Evolutionary conservation across 208 protist genomes (phyloP), one percentile per base, ranked within the genome.

Genomic region (Lotmaria passim): DNA sequence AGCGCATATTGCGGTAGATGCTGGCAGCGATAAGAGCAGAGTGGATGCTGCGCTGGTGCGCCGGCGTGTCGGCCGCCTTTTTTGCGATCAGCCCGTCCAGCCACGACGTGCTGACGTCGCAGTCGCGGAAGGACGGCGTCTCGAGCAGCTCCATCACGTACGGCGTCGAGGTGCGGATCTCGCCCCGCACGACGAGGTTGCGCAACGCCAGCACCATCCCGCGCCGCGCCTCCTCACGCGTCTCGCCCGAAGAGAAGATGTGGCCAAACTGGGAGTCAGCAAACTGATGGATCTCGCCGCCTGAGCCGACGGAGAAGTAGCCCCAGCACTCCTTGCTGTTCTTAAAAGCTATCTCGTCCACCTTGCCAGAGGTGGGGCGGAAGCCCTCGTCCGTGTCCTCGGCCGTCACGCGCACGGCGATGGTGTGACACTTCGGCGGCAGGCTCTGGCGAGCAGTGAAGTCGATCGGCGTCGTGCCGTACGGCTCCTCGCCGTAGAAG

Each of bases 231-330:
- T 97, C 93, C 76, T 98, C 96, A 57, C 98, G 90, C 28, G 83
- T 98, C 15, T 80, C 69, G 55, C 95, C 98, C 34, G 82, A 93
- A 24, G 97, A 93, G 81, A 99, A 99, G 66, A 99, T 94, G 73
- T 99, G 97, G n/a, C 98, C 98, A 79, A 99, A 99, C 79, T 99
- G 97, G 34, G 97, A 98, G 83, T 99, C 98, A 7, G 97, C 90
- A 62, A 89, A 98, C 83, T 97, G 91, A 64, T 98, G 96, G 23
- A 98, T 87, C 33, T 86, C 91, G 50, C 93, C 95, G 8, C 86
- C 81, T 1, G 86, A 80, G 51, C 69, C 66, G 31, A 99, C 89
- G 46, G 94, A 98, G 75, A 99, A 99, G 85, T 99, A 99, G 60
- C 98, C 98, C 98, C 98, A 99, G 58, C 98, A 97, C 74, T 98